Percentiles rank a stretch among this genome's conserved stretches.
Conservation (phyloP, 2,329 filamentous ascomycete genomes). For the Diaporthe aspalathi region DNA sequence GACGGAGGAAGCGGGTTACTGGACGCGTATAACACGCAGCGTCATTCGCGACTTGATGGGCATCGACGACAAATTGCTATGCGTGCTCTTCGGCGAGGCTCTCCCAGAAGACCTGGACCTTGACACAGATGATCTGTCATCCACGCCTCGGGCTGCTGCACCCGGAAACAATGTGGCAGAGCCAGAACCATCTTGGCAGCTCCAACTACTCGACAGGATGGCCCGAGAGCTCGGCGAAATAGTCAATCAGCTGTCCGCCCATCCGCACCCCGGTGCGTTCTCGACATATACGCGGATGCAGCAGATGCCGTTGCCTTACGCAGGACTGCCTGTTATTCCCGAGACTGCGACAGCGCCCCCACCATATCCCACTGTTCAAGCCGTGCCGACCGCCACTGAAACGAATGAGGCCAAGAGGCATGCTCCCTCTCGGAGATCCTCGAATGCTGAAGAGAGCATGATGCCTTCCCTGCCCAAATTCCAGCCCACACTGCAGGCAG, state of each 20-base stretch:
- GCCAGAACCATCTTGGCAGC: conserved; percentile 72
- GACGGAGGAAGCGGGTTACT: conserved; percentile 73
- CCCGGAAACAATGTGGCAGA: conserved; percentile 43
- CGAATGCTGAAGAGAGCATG: conserved; percentile 32
- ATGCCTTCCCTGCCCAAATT: conserved; percentile 53
- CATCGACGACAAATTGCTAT: conserved; percentile 86
- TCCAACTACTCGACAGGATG: conserved; percentile 83
- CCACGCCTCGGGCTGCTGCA: conserved; percentile 58
- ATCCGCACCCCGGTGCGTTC: conserved; percentile 87
- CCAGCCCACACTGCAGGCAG: conserved; percentile 54
- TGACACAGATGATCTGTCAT: conserved; percentile 56
- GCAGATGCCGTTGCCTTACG: conserved; percentile 77
- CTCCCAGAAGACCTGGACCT: conserved; percentile 63
- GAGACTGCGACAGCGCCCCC: conserved; percentile 56
- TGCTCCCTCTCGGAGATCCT: conserved; percentile 24
- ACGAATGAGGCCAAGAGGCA: conserved; percentile 40
- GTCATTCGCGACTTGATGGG: conserved; percentile 92
- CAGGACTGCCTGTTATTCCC: conserved; percentile 76
- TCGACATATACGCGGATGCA: conserved; percentile 79
- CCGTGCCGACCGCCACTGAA: conserved; percentile 31
- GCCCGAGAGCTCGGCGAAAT: conserved; percentile 87
- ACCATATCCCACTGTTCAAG: conserved; percentile 38
- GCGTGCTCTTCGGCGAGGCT: conserved; percentile 86
- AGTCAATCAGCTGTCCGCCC: conserved; percentile 80
- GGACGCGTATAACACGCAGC: conserved; percentile 83